These are phyloP conservation scores for Septoria linicola DNA, from an alignment of 2,329 filamentous ascomycete genomes.

Conservation along the genomic window DNA sequence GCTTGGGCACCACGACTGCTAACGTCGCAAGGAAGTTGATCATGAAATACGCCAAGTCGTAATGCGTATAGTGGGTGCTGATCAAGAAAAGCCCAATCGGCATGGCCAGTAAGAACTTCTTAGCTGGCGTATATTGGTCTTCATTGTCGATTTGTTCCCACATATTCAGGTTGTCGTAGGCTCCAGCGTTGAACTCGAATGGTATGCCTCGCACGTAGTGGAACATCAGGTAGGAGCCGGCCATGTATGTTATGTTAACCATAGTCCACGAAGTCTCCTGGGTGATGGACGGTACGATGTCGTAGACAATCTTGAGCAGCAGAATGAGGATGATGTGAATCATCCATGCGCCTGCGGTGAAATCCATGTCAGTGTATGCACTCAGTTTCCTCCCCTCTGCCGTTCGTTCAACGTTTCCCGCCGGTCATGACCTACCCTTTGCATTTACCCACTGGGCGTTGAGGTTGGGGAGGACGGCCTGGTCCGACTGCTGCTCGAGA, in stretches of 20 bases:
- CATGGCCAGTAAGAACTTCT: conserved; percentile 95
- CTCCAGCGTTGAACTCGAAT: conserved; percentile 97
- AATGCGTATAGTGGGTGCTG: conserved; percentile 98
- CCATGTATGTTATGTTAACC: conserved; percentile 99
- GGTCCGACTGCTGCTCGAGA: conserved; percentile 95
- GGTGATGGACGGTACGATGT: conserved; percentile 91
- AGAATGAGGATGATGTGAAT: conserved; percentile 94
- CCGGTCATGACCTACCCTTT: conserved; percentile 66
- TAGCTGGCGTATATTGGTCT: conserved; percentile 96
- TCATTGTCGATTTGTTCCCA: conserved; percentile 99
- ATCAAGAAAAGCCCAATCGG: conserved; percentile 92
- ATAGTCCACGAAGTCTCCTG: conserved; percentile 99
- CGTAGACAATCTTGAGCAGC: conserved; percentile 91
- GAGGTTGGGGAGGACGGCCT: conserved; percentile 88
- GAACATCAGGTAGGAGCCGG: conserved; percentile 98
- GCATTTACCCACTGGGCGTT: conserved; percentile 99
- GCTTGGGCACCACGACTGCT: conserved; percentile 90
- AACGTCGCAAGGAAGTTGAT: conserved; percentile 95
- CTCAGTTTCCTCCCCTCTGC: conserved; percentile 5
- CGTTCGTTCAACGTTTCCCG: conserved; percentile 2
- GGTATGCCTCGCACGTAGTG: conserved; percentile 97
- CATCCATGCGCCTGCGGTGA: conserved; percentile 79
- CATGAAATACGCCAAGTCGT: conserved; percentile 93
- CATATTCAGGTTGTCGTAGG: conserved; percentile 99
- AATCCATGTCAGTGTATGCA: conserved; percentile 22